Evolutionary conservation across 2,329 filamentous ascomycete genomes (phyloP).

Genomic region (Arthroderma sp.): DNA sequence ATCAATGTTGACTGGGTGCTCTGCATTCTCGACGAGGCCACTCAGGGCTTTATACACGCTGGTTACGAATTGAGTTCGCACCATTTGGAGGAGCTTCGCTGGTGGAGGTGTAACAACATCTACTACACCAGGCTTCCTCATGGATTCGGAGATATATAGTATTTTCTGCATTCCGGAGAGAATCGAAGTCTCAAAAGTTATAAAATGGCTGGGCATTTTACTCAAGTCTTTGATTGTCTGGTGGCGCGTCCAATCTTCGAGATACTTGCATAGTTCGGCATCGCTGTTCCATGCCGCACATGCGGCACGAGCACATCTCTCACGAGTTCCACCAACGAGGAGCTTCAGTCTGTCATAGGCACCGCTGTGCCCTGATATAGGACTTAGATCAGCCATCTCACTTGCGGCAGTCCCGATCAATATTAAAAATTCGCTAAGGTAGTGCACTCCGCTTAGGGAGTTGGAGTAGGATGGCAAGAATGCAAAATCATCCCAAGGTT

Average conservation of each 20-base stretch:
- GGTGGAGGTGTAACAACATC: constrained; percentile 78
- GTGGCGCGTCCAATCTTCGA: constrained; percentile 87
- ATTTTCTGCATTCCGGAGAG: constrained; percentile 88
- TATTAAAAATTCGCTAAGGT: constrained; percentile 67
- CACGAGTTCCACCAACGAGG: constrained; percentile 66
- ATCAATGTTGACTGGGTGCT: constrained; percentile 56
- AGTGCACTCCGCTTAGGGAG: constrained; percentile 81
- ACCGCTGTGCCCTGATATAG: constrained; percentile 46
- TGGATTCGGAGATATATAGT: constrained; percentile 79
- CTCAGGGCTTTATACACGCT: constrained; percentile 89
- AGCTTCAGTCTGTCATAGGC: constrained; percentile 60
- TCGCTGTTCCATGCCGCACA: constrained; percentile 89
- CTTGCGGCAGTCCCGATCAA: constrained; percentile 77
- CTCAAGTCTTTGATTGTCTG: constrained; percentile 76
- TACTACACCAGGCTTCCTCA: constrained; percentile 57
- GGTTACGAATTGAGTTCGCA: constrained; percentile 81
- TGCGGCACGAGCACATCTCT: constrained; percentile 72
- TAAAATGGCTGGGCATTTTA: constrained; percentile 76
- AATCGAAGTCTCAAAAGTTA: constrained; percentile 71
- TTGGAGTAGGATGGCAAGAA: constrained; percentile 96
- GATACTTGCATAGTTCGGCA: constrained; percentile 77
- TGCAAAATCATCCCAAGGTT: constrained; percentile 83
- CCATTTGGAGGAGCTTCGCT: constrained; percentile 77
- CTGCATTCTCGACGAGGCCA: constrained; percentile 94
- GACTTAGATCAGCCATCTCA: constrained; percentile 66